Base-by-base conservation (phyloP, 768 basidiomycete genomes). In the Pleurotus ostreatus region DNA sequence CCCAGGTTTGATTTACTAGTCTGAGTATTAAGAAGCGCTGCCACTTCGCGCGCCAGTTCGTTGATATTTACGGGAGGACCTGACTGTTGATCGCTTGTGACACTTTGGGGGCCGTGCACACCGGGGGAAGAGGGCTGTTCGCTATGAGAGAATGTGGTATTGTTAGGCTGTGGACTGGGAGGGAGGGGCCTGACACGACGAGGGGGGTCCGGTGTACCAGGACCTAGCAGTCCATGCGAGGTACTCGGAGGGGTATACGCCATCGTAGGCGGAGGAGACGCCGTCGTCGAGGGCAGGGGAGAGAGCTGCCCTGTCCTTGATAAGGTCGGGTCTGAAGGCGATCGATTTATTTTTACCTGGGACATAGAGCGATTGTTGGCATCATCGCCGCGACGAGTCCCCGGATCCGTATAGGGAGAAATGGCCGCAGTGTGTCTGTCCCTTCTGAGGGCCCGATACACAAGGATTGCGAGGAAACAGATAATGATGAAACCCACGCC, bases 341-440 rank as follows among this genome's bases (percentile, higher is more conserved):
- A 39, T 5, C 51, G 51, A n/a, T 53, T 37, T 53, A 53, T 55
- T 55, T 55, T 45, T 55, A 46, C 26, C 54, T 55, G 43, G 54
- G 54, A 55, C 43, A 55, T 53, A 37, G 54, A 55, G 45, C 43
- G 54, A 55, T 55, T 45, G 41, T 20, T 20, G 16, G 16, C 11
- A 20, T 16, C 20, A 16, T 18, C 30, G 25, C 41, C 25, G 43
- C 34, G 43, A 46, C 23, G 23, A 34, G 26, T 34, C 30, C 30
- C 9, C 30, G 30, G 30, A 34, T 34, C 9, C 30, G 18, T 26
- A 11, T 43, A 18, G 22, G 56, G 38, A 18, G 57, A 26, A 53
- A 46, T 13, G 26, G 49, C 39, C 16, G 20, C 26, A 18, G 51
- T 12, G 3, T n/a, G 20, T 9, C 41, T 25, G 13, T 41, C 23